A percentile compares a stretch with the other conserved stretches of the same genome.
Evolutionary conservation across 2,329 filamentous ascomycete genomes (phyloP).

Genomic region (Allantophomopsis lycopodina): DNA sequence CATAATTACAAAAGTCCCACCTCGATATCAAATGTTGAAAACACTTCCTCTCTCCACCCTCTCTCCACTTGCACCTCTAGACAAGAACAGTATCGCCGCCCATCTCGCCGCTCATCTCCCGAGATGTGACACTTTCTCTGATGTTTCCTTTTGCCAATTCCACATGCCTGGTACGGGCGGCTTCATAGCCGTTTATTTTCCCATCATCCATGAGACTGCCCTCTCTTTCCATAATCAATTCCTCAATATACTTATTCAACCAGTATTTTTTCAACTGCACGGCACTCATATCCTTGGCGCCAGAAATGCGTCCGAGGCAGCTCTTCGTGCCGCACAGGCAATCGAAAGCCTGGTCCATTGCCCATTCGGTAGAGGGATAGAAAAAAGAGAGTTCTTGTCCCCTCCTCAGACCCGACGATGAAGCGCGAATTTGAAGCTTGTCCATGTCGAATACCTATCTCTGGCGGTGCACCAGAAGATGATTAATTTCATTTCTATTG

Average conservation of each 20-base stretch:
- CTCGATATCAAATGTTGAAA: no score
- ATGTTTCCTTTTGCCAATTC: constrained; percentile 38
- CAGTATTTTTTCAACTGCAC: constrained; percentile 42
- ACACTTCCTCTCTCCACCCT: no score
- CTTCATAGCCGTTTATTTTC: background rate
- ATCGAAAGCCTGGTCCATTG: constrained; percentile 58
- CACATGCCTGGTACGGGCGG: constrained; percentile 11
- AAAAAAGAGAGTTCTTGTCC: constrained; percentile 58
- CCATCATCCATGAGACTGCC: background rate
- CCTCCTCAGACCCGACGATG: constrained; percentile 35
- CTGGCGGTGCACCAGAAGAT: background rate
- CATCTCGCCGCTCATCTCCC: constrained; percentile 47
- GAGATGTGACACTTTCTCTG: constrained; percentile 28
- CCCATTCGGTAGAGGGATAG: constrained; percentile 64
- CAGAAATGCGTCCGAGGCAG: constrained; percentile 48
- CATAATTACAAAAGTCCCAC: no score
- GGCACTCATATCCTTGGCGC: constrained; percentile 44
- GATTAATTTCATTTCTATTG: background rate
- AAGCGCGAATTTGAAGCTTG: constrained; percentile 41
- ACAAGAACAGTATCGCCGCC: constrained; percentile 37
- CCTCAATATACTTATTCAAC: constrained; percentile 47
- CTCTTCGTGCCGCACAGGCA: constrained; percentile 44
- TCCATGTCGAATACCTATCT: constrained; percentile 44
- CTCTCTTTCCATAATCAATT: constrained; percentile 32
- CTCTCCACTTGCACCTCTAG: no score